A percentile compares a stretch with the other conserved stretches of the same genome.
Conservation (phyloP, 768 basidiomycete genomes). For the Fibroporia radiculosa region DNA sequence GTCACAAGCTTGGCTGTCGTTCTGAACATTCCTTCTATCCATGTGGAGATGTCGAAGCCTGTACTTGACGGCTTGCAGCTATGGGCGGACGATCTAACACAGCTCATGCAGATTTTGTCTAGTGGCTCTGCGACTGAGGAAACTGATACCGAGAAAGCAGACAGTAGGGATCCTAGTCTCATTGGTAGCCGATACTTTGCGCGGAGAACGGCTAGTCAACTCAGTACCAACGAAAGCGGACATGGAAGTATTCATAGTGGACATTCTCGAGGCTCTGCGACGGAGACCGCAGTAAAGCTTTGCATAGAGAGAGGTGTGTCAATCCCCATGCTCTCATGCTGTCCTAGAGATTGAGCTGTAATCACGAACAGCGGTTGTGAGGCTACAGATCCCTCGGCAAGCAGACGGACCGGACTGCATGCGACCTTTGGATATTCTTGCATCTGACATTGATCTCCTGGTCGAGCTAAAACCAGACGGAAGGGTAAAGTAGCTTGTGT, state of each 20-base stretch:
- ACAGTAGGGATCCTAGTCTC: conserved; percentile 52
- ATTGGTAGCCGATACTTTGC: conserved; percentile 78
- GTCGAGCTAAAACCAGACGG: conserved; percentile 66
- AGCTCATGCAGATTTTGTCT: conserved; percentile 49
- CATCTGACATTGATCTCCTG: conserved; percentile 54
- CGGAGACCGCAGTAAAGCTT: conserved; percentile 45
- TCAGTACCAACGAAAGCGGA: conserved; percentile 34
- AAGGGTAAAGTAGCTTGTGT: conserved; percentile 37
- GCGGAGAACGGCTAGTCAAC: conserved; percentile 32
- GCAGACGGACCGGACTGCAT: conserved; percentile 17
- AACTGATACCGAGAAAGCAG: conserved; percentile 22
- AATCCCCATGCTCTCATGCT: neutral
- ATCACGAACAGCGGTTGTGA: conserved; percentile 26
- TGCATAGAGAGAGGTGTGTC: conserved; percentile 30
- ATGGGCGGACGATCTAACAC: conserved; percentile 82
- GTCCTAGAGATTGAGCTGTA: conserved; percentile 5
- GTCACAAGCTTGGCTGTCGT: conserved; percentile 1
- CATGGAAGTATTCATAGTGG: conserved; percentile 18
- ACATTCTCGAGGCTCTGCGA: conserved; percentile 1
- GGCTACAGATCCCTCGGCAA: conserved; percentile 43
- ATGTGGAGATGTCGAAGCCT: conserved; percentile 53
- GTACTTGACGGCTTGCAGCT: conserved; percentile 74
- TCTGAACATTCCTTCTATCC: conserved; percentile 53
- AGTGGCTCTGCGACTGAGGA: conserved; percentile 10
- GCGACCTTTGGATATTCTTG: conserved; percentile 47